Evolutionary conservation across 495 filamentous ascomycete species (phyloP), one percentile per base, ranked within the genome.

Genomic region (Lepraria neglecta): DNA sequence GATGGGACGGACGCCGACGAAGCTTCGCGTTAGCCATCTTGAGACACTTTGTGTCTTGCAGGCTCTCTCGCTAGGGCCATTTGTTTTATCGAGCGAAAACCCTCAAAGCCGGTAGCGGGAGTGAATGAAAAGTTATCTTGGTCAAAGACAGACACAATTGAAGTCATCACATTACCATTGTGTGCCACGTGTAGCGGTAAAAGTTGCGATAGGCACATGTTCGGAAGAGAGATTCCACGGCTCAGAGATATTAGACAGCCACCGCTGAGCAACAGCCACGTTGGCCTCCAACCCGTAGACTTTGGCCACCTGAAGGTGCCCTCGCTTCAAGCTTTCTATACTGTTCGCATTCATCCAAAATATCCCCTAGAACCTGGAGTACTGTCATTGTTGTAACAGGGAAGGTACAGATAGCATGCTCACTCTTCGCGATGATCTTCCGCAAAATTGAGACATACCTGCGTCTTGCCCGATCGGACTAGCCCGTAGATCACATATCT

Each of bases 381-480:
- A n/a, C n/a, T n/a, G n/a, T n/a, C n/a, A n/a, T n/a, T n/a, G n/a
- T n/a, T n/a, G n/a, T n/a, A n/a, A n/a, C n/a, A n/a, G n/a, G n/a
- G n/a, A n/a, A n/a, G n/a, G n/a, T n/a, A n/a, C n/a, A n/a, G n/a
- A n/a, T n/a, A n/a, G n/a, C n/a, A n/a, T 14, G 14, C 38, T 14
- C 14, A 42, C 38, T 42, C 38, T 42, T 42, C 14, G 14, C 14
- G 14, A 42, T 42, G 14, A 42, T 42, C 38, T 42, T 42, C 14
- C 6, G 14, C 14, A 42, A 72, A 74, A 44, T 74, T 73, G 38
- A 43, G 64, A 56, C 65, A 70, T 7, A 74, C 57, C 51, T 74
- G 64, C 21, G 69, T 72, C 63, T 74, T 74, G 44, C 72, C 72
- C 17, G 64, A 73, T 46, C 72, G 69, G 3, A 71, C 66, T 24